Base-by-base conservation (phyloP, 352 stramenopile species). In the Hyaloperonospora brassicae region DNA sequence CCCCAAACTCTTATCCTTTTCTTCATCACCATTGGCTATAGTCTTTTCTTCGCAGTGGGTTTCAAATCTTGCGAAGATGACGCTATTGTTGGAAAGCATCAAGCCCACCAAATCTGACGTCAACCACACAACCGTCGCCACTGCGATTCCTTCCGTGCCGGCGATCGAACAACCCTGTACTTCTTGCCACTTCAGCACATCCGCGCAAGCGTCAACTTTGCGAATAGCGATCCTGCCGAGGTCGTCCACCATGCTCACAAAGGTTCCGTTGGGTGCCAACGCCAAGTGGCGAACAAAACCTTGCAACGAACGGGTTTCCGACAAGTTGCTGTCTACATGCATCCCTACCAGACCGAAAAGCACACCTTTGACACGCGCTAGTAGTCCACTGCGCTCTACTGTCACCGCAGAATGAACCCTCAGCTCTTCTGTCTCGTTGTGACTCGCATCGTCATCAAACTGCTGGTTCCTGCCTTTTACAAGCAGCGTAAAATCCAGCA, bases 401-500 rank as follows among this genome's bases (percentile, higher is more conserved):
- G n/a, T 21, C 41, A 44, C 21, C 5, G 5, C 8, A 41, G 39
- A 25, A 23, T 46, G 13, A 10, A 35, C 14, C 1, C 59, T 31
- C 11, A 11, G 21, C n/a, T 40, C 17, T 12, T 56, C 27, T 34
- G 21, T 45, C 13, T 50, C 38, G 14, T 41, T 38, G 7, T 54
- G 38, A 23, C 35, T 45, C 11, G 38, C 22, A 1, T 56, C 35
- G 7, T 47, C 43, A 45, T 36, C 21, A 10, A 43, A 10, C 0
- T 54, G n/a, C 11, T 57, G 21, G 22, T 11, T 59, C n/a, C 47
- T 61, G 7, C 22, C 59, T 5, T 70, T 73, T 12, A 85, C 30
- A 1, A 88, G 60, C 62, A 90, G 86, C 13, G 77, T 87, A 48
- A 72, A 85, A 47, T 90, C 79, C 23, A 88, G 53, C 35, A 90